Evolutionary conservation across 345 rosid species (phyloP).

Genomic region (rapeseed (Brassica napus)): Da-Ae NC_063435.1:28055501-28056000

Average conservation of each 20-base stretch:
- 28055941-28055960: neutral
- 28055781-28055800: slow-evolving; percentile 49
- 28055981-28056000: neutral
- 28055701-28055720: slow-evolving; percentile 37
- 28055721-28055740: slow-evolving; percentile 47
- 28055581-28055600: slow-evolving; percentile 58
- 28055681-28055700: too few species aligned
- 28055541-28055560: too few species aligned
- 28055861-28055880: slow-evolving; percentile 94
- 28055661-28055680: slow-evolving; percentile 59
- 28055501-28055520: slow-evolving; percentile 62
- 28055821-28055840: slow-evolving; percentile 82
- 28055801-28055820: slow-evolving; percentile 56
- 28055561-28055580: slow-evolving; percentile 71
- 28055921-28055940: slow-evolving; percentile 32
- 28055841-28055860: slow-evolving; percentile 80
- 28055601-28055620: too few species aligned
- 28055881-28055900: slow-evolving; percentile 98
- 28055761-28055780: slow-evolving; percentile 30
- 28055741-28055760: slow-evolving; percentile 64
- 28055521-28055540: slow-evolving; percentile 59
- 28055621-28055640: slow-evolving; percentile 42
- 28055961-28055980: neutral
- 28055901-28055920: slow-evolving; percentile 80
- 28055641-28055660: slow-evolving; percentile 47